phyloP scores from a whole-genome alignment of 805 yeast species.

The Yarrowia sp. region DNA sequence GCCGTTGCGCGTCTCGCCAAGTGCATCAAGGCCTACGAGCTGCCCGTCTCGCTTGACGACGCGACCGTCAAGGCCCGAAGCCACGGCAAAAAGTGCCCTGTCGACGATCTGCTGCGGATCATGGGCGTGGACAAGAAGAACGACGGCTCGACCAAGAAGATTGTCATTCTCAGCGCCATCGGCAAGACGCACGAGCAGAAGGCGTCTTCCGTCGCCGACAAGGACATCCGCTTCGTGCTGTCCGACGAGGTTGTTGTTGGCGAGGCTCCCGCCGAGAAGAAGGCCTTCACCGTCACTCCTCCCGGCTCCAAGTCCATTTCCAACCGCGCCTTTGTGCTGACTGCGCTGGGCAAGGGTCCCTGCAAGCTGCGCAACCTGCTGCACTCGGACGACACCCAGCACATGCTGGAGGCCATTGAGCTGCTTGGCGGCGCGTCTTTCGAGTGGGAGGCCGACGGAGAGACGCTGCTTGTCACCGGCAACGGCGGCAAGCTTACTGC shows the following conservation, averaged over 20 bases:
- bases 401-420: conserved; percentile 85
- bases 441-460: conserved; percentile 83
- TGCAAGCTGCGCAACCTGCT: conserved; percentile 80
- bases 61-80: conserved; percentile 68
- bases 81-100: conserved; percentile 66
- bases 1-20: conserved; percentile 89
- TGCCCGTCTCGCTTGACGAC: conserved; percentile 79
- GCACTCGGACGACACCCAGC: conserved; percentile 95
- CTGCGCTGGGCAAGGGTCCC: conserved; percentile 85
- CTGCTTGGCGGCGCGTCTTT: conserved; percentile 78
- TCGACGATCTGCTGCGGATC: conserved; percentile 67
- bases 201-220: conserved; percentile 81
- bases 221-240: conserved; percentile 73
- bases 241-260: conserved; percentile 76
- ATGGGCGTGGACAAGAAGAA: conserved; percentile 97
- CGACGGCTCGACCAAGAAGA: conserved; percentile 86
- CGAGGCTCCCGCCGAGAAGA: conserved; percentile 42
- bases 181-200: conserved; percentile 86
- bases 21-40: conserved; percentile 77
- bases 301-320: conserved; percentile 98
- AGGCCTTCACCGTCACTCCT: conserved; percentile 57
- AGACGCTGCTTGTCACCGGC: conserved; percentile 78
- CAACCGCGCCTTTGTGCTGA: conserved; percentile 87
- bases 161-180: conserved; percentile 76
- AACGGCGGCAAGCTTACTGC: conserved; percentile 72